Base-by-base conservation (phyloP, 371 early-diverging fungal genomes). In the Blastocladiella emersonii region DNA sequence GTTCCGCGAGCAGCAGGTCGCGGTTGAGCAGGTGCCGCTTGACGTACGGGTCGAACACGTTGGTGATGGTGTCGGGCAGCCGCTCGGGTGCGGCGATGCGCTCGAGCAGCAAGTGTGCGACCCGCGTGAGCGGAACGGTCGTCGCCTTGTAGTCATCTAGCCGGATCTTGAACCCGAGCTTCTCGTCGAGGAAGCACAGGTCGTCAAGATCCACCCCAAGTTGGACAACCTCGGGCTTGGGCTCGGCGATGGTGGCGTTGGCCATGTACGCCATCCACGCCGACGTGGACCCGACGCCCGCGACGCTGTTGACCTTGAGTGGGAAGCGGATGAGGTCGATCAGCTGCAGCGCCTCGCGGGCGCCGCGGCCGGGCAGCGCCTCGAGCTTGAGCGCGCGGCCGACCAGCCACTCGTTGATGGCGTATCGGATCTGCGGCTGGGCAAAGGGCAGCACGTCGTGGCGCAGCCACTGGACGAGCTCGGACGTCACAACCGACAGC, bases 81-180 rank as follows among this genome's bases (percentile, higher is more conserved):
- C 77, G 69, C 61, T 81, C 80, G 7, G 77, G 69, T 2, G 80
- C 75, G 0, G 71, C 72, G 1, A 73, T 78, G 3, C 81, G 72
- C 48, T 80, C 79, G 34, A 84, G 67, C 30, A 84, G 60, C 49
- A 69, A 70, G 37, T 74, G 66, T 35, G 82, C 78, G n/a, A 80
- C 74, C 17, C 55, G 62, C n/a, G 63, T 63, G 39, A 68, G 74
- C 13, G 69, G 61, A n/a, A n/a, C n/a, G n/a, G n/a, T n/a, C 44
- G 66, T 51, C 56, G 68, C 65, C 27, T 66, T 66, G 62, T 78
- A 78, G 34, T 74, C 70, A 21, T 67, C 62, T 32, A 81, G 68
- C 21, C 65, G 44, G n/a, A 74, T 61, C 13, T 68, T 60, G 30
- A 70, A 68, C 0, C 25, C 49, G 25, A 66, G 63, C 67, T 70